Base-by-base conservation (phyloP, 805 yeast species). In the Zygosaccharomyces siamensis region DNA sequence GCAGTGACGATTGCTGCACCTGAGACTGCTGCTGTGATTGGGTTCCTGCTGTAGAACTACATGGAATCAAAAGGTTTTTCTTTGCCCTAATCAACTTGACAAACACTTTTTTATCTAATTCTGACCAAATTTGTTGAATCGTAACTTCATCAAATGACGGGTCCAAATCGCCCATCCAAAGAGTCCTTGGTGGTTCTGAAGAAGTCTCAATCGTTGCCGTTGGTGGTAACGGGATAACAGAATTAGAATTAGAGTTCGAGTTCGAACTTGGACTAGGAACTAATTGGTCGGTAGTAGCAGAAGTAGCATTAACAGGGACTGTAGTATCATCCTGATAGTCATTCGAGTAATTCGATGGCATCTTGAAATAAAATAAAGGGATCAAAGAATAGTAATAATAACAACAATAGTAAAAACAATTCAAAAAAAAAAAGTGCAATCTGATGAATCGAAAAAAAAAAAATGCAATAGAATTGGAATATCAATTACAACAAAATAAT, bases 81-180 rank as follows among this genome's bases (percentile, higher is more conserved):
- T 70, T 72, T 35, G 76, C 76, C 43, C 79, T 79, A 50, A 86
- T 86, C 33, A 86, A 71, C 64, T 85, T 86, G 26, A 84, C 89
- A 26, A 72, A 66, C 24, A 86, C 92, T 27, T 71, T 62, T 55
- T 77, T 79, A 47, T 77, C 74, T 44, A 81, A 58, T 23, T 76
- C 68, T 27, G 72, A 72, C 89, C 89, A 84, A 64, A 87, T 72
- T 40, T 79, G 70, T 43, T 74, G 72, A 12, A 79, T 71, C 21
- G 80, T 79, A 3, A 69, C 72, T 62, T 85, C 93, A 61, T 83
- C 88, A 59, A 84, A 78, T 79, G 84, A 79, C 1, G 92, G 88
- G 61, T 86, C 92, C 55, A 86, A 70, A 65, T 86, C 93, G 8
- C 95, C 95, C 95, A 86, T 86, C 95, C 95, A 86, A 28, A 86